Evolutionary conservation across 1,284 basidiomycete species (phyloP).

Genomic region (Trametes pubescens): DNA sequence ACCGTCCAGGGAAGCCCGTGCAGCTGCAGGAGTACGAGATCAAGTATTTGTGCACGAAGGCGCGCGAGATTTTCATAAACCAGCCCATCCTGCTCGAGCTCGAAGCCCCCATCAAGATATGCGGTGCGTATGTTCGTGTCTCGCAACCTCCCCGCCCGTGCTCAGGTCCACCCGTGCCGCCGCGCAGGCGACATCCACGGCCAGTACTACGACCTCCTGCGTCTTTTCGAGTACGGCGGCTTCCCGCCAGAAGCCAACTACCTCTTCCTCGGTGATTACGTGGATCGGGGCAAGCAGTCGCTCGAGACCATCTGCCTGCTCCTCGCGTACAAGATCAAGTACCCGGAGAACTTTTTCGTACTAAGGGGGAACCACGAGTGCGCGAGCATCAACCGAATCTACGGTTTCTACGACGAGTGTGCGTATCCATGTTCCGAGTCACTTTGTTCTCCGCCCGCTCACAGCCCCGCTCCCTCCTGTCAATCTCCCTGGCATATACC

Average conservation of each 20-base stretch:
- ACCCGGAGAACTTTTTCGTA: slow-evolving; percentile 98
- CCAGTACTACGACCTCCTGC: slow-evolving; percentile 94
- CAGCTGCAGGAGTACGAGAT: slow-evolving; percentile 96
- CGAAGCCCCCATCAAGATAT: slow-evolving; percentile 97
- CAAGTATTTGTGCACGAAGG: slow-evolving; percentile 95
- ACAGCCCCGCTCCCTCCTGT: slow-evolving; percentile 17
- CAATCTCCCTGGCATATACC: slow-evolving; percentile 8
- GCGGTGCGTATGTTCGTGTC: slow-evolving; percentile 67
- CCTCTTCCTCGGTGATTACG: slow-evolving; percentile 95
- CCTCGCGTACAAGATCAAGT: slow-evolving; percentile 97
- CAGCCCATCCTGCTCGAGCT: slow-evolving; percentile 94
- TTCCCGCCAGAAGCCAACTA: slow-evolving; percentile 98
- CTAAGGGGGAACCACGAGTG: slow-evolving; percentile 95
- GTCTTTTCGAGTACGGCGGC: slow-evolving; percentile 94
- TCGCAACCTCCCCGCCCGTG: slow-evolving; percentile 4
- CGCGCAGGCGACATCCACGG: slow-evolving; percentile 91
- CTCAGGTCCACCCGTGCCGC: slow-evolving; percentile 13
- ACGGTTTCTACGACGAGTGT: slow-evolving; percentile 98
- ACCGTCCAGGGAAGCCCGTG: slow-evolving; percentile 93
- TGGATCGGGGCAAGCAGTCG: slow-evolving; percentile 94
- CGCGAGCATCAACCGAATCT: slow-evolving; percentile 95
- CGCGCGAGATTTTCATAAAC: slow-evolving; percentile 95
- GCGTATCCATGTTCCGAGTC: slow-evolving; percentile 45
- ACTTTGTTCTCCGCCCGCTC: slow-evolving; percentile 18
- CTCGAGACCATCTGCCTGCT: slow-evolving; percentile 93